Conservation (phyloP, 192 early-diverging fungal species). For the Thoreauomyces humboldtii region DNA sequence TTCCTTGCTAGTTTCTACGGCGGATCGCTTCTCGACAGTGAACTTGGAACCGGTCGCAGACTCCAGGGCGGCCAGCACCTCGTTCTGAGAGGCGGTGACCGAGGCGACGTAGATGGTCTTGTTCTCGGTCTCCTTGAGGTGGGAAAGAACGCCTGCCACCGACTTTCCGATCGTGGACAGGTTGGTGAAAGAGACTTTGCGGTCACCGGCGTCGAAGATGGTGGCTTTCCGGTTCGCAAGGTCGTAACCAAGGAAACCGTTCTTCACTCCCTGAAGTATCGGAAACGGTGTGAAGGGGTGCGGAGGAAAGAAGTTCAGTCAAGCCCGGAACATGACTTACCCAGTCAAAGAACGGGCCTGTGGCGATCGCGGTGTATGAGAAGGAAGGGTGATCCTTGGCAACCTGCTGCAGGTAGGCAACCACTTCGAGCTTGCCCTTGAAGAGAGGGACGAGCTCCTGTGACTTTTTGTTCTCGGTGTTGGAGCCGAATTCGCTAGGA, state of each 20-base stretch:
- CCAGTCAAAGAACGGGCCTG: conserved; percentile 6
- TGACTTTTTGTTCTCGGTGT: neutral
- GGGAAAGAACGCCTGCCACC: neutral
- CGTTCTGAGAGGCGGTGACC: neutral
- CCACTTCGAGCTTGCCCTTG: neutral
- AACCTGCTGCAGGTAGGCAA: neutral
- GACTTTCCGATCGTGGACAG: neutral
- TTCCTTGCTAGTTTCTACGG: neutral
- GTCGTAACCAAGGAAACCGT: neutral
- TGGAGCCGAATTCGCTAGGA: conserved; percentile 1
- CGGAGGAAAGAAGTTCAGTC: neutral
- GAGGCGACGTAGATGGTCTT: neutral
- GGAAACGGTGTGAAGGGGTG: too few species aligned
- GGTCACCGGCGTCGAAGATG: neutral
- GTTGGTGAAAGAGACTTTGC: neutral
- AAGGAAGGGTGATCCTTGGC: neutral
- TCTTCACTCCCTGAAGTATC: neutral
- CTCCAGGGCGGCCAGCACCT: neutral
- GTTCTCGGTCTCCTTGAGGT: conserved; percentile 1
- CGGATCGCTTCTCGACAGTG: neutral
- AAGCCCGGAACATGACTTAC: neutral
- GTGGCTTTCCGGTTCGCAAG: neutral
- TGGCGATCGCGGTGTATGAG: neutral
- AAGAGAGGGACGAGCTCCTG: neutral
- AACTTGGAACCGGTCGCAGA: neutral